These are phyloP conservation scores for Colletotrichum somersetense DNA, from an alignment of 2,329 filamentous ascomycete genomes.

Conservation along the genomic window DNA sequence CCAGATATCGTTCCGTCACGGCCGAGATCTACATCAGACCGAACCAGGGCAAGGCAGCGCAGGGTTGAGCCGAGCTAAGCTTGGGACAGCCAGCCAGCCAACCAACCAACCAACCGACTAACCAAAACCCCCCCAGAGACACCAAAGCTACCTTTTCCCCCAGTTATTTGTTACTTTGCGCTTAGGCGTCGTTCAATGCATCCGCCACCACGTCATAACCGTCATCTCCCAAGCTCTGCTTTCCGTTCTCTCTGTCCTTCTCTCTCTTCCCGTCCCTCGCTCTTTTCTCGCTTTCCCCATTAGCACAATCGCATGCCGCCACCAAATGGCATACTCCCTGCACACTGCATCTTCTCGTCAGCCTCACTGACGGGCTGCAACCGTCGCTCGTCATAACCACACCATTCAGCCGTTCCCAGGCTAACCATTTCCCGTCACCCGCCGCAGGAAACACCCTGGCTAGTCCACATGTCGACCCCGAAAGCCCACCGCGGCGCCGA, in stretches of 20 bases:
- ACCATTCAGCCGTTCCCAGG: not conserved
- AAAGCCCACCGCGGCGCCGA: conserved; percentile 54
- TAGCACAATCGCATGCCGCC: not conserved
- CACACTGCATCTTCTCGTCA: conserved; percentile 1
- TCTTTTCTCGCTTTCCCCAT: not conserved
- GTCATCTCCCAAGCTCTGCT: not conserved
- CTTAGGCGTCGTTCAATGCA: conserved; percentile 34
- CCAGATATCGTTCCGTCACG: conserved; percentile 7
- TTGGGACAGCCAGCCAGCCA: not conserved
- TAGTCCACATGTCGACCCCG: conserved; percentile 65
- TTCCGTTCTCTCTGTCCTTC: not conserved
- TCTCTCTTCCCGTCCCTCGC: conserved; percentile 1
- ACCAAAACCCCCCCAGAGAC: not conserved
- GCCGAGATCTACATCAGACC: conserved; percentile 5
- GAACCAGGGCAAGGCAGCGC: not conserved
- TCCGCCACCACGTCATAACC: conserved; percentile 39
- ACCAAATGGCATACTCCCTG: conserved; percentile 7
- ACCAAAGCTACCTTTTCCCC: not conserved
- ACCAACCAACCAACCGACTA: not conserved
- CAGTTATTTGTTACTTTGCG: conserved; percentile 7
- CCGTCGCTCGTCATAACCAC: not conserved
- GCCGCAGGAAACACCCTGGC: conserved; percentile 61
- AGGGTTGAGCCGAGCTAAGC: not conserved
- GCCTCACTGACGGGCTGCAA: conserved; percentile 14
- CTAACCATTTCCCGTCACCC: conserved; percentile 42